These are phyloP conservation scores for Tricholoma matsutake DNA, from an alignment of 768 basidiomycete genomes.

Conservation along the genomic window DNA sequence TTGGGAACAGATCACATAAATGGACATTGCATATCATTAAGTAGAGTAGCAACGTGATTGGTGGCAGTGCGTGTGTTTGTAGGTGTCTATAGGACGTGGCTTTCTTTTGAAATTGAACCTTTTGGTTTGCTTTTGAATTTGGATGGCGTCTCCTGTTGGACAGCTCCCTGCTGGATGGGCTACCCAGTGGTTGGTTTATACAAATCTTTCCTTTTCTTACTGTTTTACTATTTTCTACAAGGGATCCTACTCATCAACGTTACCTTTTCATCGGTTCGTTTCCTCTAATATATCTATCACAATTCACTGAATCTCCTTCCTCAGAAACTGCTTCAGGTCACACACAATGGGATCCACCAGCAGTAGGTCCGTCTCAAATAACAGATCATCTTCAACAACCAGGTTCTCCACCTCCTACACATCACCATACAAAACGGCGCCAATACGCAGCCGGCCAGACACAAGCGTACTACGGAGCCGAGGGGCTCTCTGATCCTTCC, in stretches of 20 bases:
- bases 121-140: too few species aligned
- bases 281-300: background rate
- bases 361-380: constrained; percentile 30
- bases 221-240: constrained; percentile 36
- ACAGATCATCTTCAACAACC: constrained; percentile 36
- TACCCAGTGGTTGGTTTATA: constrained; percentile 74
- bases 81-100: too few species aligned
- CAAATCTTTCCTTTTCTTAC: background rate
- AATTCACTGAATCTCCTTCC: background rate
- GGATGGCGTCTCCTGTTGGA: constrained; percentile 54
- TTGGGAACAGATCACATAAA: too few species aligned
- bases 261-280: constrained; percentile 87
- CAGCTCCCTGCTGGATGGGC: constrained; percentile 90
- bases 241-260: constrained; percentile 78
- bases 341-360: constrained; percentile 87
- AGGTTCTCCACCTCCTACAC: constrained; percentile 43
- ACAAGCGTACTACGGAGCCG: constrained; percentile 75
- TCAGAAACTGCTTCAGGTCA: constrained; percentile 81
- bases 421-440: constrained; percentile 64
- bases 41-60: too few species aligned
- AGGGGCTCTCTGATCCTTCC: constrained; percentile 42
- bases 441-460: constrained; percentile 96
- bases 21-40: too few species aligned
- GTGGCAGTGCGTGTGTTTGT: too few species aligned
- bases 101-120: too few species aligned